phyloP scores from a whole-genome alignment of 1,284 basidiomycete species.

The Apiotrichum akiyoshidainum region DNA sequence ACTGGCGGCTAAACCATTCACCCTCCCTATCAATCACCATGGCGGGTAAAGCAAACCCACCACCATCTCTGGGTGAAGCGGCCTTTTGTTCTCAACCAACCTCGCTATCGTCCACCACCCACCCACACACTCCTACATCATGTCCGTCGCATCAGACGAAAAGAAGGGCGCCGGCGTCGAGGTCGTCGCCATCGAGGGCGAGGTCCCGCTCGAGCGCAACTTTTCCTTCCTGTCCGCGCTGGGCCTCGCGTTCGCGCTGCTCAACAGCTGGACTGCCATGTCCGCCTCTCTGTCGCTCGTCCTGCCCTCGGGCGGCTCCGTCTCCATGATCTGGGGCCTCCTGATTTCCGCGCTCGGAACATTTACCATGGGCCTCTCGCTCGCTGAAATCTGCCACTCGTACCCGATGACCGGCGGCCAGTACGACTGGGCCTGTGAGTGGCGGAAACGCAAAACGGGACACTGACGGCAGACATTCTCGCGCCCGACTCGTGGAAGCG shows the following conservation, averaged over 20 bases:
- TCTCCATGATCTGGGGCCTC: conserved; percentile 45
- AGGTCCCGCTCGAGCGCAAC: conserved; percentile 9
- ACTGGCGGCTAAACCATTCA: no score
- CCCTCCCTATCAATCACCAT: no score
- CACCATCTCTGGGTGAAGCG: no score
- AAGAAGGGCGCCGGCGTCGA: no score
- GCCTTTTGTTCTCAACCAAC: no score
- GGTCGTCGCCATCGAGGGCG: no score
- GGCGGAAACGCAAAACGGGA: background rate
- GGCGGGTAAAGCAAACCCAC: no score
- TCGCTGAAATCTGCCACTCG: conserved; percentile 22
- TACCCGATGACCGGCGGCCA: conserved; percentile 38
- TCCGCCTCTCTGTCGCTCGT: conserved; percentile 15
- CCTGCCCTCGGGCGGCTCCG: conserved; percentile 41
- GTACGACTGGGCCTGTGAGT: conserved; percentile 39
- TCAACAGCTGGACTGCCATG: conserved; percentile 19
- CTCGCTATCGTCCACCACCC: no score
- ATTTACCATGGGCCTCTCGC: conserved; percentile 28
- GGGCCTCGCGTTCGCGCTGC: conserved; percentile 19
- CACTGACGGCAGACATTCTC: conserved; percentile 19
- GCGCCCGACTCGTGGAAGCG: conserved; percentile 21
- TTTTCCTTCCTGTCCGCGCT: conserved; percentile 14
- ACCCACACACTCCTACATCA: no score
- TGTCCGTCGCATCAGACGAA: no score
- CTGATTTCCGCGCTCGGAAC: conserved; percentile 31